Conservation (phyloP, 352 stramenopile species). For the Pythium rhizo-oryzae region DNA sequence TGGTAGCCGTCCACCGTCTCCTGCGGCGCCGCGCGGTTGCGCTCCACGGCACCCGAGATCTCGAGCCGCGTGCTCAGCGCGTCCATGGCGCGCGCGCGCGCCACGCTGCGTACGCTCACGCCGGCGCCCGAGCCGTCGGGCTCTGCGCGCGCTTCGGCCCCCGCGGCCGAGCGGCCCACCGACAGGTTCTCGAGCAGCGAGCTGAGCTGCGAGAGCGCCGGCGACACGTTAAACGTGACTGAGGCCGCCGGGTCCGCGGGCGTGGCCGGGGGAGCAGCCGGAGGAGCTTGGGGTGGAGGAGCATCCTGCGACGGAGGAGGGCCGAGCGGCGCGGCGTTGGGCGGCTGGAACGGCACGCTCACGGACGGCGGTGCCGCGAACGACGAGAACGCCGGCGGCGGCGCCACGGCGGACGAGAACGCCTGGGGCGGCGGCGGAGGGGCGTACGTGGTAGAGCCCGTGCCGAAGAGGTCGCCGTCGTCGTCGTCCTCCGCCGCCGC, state of each 20-base stretch:
- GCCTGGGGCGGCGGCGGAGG: conserved; percentile 6
- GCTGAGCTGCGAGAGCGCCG: conserved; percentile 52
- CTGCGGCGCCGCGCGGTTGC: conserved; percentile 55
- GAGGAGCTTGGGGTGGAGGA: conserved; percentile 1
- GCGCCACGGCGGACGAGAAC: conserved; percentile 4
- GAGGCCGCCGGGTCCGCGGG: conserved; percentile 37
- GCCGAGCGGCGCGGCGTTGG: conserved; percentile 19
- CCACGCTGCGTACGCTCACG: conserved; percentile 56
- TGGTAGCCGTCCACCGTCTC: conserved; percentile 75
- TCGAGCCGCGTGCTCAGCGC: conserved; percentile 66
- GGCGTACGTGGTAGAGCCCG: conserved; percentile 33
- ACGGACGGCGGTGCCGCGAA: conserved; percentile 27
- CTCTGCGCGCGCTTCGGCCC: conserved; percentile 53
- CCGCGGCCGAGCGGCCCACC: conserved; percentile 18
- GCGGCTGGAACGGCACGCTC: conserved; percentile 35
- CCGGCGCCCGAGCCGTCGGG: conserved; percentile 63
- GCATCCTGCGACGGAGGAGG: background rate
- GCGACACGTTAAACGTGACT: conserved; percentile 44
- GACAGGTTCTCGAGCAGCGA: conserved; percentile 66
- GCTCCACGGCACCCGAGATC: conserved; percentile 73
- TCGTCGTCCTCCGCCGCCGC: conserved; percentile 30
- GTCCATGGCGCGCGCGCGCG: conserved; percentile 71
- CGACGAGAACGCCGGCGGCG: conserved; percentile 16
- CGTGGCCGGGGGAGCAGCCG: background rate
- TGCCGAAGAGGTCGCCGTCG: conserved; percentile 65